Evolutionary conservation across 1,139 yeast species (phyloP).

Genomic region (Tardiomyces digboiensis): DNA sequence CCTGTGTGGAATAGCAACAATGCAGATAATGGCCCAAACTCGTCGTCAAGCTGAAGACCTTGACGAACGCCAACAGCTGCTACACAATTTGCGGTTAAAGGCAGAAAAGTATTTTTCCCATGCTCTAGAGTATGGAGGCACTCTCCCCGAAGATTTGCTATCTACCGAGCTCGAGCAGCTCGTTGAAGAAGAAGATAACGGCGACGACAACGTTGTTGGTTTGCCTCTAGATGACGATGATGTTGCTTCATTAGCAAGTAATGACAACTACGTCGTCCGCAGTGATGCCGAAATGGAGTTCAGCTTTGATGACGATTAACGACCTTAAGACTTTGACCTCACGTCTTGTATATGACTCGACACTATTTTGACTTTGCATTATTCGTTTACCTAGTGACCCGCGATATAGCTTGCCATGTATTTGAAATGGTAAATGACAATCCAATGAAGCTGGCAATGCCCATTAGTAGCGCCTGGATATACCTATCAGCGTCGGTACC

Average conservation of each 20-base stretch:
- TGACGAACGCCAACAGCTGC: no score
- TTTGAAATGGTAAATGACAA: background rate
- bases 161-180: background rate
- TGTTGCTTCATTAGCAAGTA: conserved; percentile 1
- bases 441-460: background rate
- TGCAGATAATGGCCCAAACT: conserved; percentile 14
- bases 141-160: background rate
- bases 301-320: background rate
- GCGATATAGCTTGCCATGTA: background rate
- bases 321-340: no score
- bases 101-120: conserved; percentile 22
- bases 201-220: background rate
- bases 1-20: conserved; percentile 16
- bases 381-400: no score
- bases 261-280: conserved; percentile 4
- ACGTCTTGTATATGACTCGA: no score
- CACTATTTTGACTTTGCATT: no score
- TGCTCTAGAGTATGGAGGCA: conserved; percentile 23
- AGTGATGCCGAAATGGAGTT: conserved; percentile 3
- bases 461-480: conserved; percentile 3
- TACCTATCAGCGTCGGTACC: background rate
- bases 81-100: conserved; percentile 4
- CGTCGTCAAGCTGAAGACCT: conserved; percentile 2
- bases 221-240: background rate
- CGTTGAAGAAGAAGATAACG: background rate